Evolutionary conservation across 2,329 filamentous ascomycete species (phyloP), one percentile per base, ranked within the genome.

Genomic region (Xylariaceae sp.): DNA sequence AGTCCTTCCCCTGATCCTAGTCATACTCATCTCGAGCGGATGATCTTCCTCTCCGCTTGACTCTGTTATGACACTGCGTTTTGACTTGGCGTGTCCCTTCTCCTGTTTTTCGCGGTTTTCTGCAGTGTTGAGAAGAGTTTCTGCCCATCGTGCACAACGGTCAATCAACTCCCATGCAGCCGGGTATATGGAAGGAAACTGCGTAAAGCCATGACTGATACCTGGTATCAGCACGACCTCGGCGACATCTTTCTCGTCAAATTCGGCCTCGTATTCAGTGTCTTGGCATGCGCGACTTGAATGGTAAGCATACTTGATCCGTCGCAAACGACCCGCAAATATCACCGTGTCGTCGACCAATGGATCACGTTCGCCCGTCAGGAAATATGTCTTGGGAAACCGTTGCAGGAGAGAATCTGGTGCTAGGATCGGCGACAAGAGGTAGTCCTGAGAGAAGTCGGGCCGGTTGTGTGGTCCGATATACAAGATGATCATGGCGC

Each of bases 401-500:
- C 83, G 82, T 11, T 88, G 85, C 0, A 99, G 82, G 0, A 97
- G 79, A 0, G 84, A 80, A 65, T 97, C 93, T 0, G 94, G 94
- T 0, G 94, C 92, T 0, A 97, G 82, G 0, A 97, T 86, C 0
- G 94, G 94, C 0, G 90, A 96, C 2, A 99, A 83, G 0, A 96
- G 82, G 72, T 92, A 97, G 73, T 99, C 93, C 5, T 89, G 90
- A 34, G 85, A 85, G 73, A 99, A 97, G 71, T 97, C 92, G 0
- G 94, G 94, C 0, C 92, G 88, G 73, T 94, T 90, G 71, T 97
- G 89, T 0, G 92, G 92, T 0, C 94, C 94, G 57, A 99, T 89
- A 73, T 99, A 99, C 3, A 99, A 80, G 65, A 99, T 96, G 65
- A 99, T 96, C 92, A 99, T 97, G 64, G 92, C 91, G 37, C 94